Evolutionary conservation across 106 monocot species (phyloP).

Genomic region (Iris macrosiphon): DNA sequence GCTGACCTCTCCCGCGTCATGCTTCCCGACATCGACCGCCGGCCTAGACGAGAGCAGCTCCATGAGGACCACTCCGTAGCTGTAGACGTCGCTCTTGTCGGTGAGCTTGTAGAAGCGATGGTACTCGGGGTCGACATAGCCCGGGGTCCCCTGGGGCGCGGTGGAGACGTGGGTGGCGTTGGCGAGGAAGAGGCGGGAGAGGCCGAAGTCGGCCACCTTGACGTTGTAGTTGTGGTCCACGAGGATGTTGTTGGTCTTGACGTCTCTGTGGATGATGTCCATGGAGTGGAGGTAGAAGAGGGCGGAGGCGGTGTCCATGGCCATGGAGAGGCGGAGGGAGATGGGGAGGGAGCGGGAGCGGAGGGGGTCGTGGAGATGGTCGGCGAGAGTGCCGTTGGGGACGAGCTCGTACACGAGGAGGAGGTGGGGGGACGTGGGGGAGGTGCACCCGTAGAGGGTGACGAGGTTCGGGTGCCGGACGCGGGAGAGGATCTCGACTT

Average conservation of each 20-base stretch:
- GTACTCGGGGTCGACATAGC: constrained; percentile 58
- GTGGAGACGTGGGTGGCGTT: constrained; percentile 36
- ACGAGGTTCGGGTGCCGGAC: constrained; percentile 52
- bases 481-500: constrained; percentile 29
- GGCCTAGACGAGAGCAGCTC: constrained; percentile 47
- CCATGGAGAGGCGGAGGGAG: constrained; percentile 31
- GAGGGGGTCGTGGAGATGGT: constrained; percentile 22
- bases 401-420: constrained; percentile 18
- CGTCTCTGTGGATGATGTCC: constrained; percentile 50
- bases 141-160: constrained; percentile 44
- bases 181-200: constrained; percentile 30
- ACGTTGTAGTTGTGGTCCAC: constrained; percentile 30
- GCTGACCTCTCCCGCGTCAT: constrained; percentile 28
- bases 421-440: constrained; percentile 29
- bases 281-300: constrained; percentile 43
- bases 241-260: constrained; percentile 54
- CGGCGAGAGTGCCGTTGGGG: constrained; percentile 14
- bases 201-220: constrained; percentile 48
- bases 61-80: constrained; percentile 22
- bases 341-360: constrained; percentile 11
- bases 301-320: constrained; percentile 31
- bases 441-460: constrained; percentile 45
- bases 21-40: constrained; percentile 36
- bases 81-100: constrained; percentile 49
- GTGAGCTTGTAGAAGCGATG: constrained; percentile 42